Base-by-base conservation (phyloP, 148 eudicot species). In the Persicaria tinctoria region DNA sequence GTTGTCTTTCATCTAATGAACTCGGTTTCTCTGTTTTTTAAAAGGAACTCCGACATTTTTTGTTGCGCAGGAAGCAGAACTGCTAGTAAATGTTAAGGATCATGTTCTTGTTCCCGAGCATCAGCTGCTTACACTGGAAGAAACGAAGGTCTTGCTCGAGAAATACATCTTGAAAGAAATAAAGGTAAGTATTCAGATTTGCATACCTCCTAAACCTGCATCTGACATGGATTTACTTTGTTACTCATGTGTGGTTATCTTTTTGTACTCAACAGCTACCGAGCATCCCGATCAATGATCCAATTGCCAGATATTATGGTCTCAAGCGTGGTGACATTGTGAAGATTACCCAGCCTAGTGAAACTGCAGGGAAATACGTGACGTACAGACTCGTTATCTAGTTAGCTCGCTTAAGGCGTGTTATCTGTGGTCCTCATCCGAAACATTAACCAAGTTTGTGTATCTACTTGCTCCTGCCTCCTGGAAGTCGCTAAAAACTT, bases 261-360 rank as follows among this genome's bases (percentile, higher is more conserved):
- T 49, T 49, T 49, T 49, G 8, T 4, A 6, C 10, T 49, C 10
- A 11, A 49, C 86, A 88, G 87, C 82, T 88, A 14, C 91, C 91
- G 73, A 79, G 87, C 0, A 83, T 88, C 73, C 89, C 80, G 82
- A 75, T 84, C 41, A 84, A 81, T 11, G 91, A 88, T 70, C 89
- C 91, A 23, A 73, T 88, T 14, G 86, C 87, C 44, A 86, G 83
- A 70, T 88, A 86, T 16, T 88, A 86, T 70, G 89, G 92, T 47
- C 72, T 88, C 75, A 83, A 79, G 70, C 82, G 88, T 18, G 89
- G 89, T 12, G 85, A 88, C 64, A 88, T 88, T n/a, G 89, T 88
- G 79, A 86, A 79, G 74, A 88, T 88, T 20, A 84, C 79, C 16
- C 85, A 89, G 16, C 8, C 64, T 7, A 59, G 64, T 59, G 64